Evolutionary conservation across 116 monocot genomes (phyloP), one percentile per base, ranked within the genome.

Genomic region (Trichopus zeylanicus): DNA sequence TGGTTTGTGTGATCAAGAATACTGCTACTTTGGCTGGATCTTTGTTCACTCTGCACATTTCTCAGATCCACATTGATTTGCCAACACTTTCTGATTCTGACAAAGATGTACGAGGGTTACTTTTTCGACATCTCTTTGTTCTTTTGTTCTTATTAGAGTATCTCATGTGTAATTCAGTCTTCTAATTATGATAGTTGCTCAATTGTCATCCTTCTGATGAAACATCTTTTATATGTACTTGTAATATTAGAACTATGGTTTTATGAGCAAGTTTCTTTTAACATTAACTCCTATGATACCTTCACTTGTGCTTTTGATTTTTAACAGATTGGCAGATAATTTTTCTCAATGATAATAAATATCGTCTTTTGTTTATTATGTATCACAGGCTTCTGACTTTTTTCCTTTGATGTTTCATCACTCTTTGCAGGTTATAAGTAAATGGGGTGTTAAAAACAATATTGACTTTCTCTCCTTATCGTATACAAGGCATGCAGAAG

Each of bases 401-500:
- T 68, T 42, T 16, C 2, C 6, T 56, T 55, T 70, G 15, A 37
- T 34, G 20, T 61, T 34, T 56, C 20, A 27, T 54, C 3, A 24
- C n/a, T 60, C 42, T 29, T 79, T 72, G 69, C 88, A 95, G 86
- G 86, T 87, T 25, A 97, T 97, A 46, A 85, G 77, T 57, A 88
- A 73, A 59, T 99, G 88, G 88, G 99, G 92, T 61, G 86, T 86
- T 70, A 53, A 57, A 29, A 99, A 99, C 74, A 92, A 92, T 46
- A 99, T 92, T 26, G 99, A 99, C 56, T 86, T 99, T 63, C 78
- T 99, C 31, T 99, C 99, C 56, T 57, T 99, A 55, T 92, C 92
- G 53, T 99, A 92, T 67, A 99, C 99, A 25, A 85, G 92, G 59
- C 86, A 98, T 72, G 98, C 92, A 11, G 88, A 98, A 72, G 98